phyloP scores from a whole-genome alignment of 148 eudicot genomes.

The Rhododendron ferrugineum region DNA sequence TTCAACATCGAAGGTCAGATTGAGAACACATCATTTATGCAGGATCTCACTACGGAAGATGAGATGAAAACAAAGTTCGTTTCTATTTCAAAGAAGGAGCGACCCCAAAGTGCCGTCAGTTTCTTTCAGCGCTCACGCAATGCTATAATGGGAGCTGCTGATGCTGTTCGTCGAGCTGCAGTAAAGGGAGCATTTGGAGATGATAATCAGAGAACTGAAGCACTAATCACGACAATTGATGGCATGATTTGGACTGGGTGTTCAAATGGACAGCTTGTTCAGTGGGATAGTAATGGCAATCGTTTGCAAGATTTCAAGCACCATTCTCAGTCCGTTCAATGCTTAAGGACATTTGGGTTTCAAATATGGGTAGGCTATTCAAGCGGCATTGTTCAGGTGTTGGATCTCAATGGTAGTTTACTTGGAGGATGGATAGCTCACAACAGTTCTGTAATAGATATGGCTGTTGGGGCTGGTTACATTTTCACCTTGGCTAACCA shows the following conservation, averaged over 20 bases:
- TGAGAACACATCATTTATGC: slow-evolving; percentile 52
- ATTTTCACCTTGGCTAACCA: slow-evolving; percentile 74
- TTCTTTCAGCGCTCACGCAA: slow-evolving; percentile 94
- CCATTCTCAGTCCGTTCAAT: slow-evolving; percentile 54
- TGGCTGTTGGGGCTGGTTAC: slow-evolving; percentile 70
- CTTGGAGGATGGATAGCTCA: slow-evolving; percentile 87
- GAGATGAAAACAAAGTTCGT: slow-evolving; percentile 56
- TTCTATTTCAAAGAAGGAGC: slow-evolving; percentile 62
- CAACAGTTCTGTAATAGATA: slow-evolving; percentile 52
- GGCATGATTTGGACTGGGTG: slow-evolving; percentile 87
- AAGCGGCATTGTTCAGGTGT: slow-evolving; percentile 67
- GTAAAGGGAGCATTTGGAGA: slow-evolving; percentile 81
- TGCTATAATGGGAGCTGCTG: slow-evolving; percentile 96
- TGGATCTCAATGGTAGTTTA: slow-evolving; percentile 68
- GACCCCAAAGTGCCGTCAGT: slow-evolving; percentile 50
- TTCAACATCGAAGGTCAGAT: slow-evolving; percentile 82
- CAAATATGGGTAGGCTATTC: slow-evolving; percentile 88
- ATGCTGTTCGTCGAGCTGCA: slow-evolving; percentile 96
- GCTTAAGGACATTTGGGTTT: slow-evolving; percentile 70
- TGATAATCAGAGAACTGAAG: slow-evolving; percentile 74
- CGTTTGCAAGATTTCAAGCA: slow-evolving; percentile 72
- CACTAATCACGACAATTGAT: slow-evolving; percentile 53
- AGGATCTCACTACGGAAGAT: slow-evolving; percentile 58
- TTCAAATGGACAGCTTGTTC: slow-evolving; percentile 77
- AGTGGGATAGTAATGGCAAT: slow-evolving; percentile 95